Percentiles rank a stretch among this genome's conserved stretches.
Conservation (phyloP, 805 yeast species). For the Candida nemodendra region DNA sequence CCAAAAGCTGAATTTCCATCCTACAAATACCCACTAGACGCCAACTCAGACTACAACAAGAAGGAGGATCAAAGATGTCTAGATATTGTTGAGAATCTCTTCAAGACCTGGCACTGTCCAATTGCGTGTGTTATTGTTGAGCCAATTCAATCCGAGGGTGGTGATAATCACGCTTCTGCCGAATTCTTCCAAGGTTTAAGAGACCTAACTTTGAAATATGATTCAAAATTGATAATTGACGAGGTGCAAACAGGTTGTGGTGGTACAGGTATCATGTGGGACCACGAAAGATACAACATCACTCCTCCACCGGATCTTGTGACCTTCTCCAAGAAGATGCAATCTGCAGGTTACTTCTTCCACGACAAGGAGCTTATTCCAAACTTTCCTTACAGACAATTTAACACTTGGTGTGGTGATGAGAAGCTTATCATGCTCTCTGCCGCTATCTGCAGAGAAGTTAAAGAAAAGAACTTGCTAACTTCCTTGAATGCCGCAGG, state of each 20-base stretch:
- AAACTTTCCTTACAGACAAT: conserved; percentile 78
- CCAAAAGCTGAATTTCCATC: conserved; percentile 92
- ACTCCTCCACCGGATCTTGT: conserved; percentile 78
- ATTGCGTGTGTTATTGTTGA: conserved; percentile 89
- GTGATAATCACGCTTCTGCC: conserved; percentile 82
- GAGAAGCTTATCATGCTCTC: conserved; percentile 78
- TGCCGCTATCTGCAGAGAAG: conserved; percentile 67
- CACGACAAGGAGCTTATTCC: conserved; percentile 72
- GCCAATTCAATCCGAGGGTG: conserved; percentile 91
- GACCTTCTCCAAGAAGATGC: conserved; percentile 86
- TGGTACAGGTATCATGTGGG: conserved; percentile 85
- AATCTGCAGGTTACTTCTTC: conserved; percentile 85
- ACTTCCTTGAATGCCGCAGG: conserved; percentile 61
- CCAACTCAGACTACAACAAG: conserved; percentile 76
- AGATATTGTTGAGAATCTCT: conserved; percentile 66
- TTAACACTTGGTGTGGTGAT: conserved; percentile 94
- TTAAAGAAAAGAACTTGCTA: conserved; percentile 58
- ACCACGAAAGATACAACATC: conserved; percentile 80
- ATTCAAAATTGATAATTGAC: conserved; percentile 71
- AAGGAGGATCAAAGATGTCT: conserved; percentile 82
- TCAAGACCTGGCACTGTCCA: conserved; percentile 67
- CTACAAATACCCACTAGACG: conserved; percentile 72
- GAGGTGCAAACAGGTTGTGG: conserved; percentile 92
- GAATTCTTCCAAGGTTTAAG: conserved; percentile 81
- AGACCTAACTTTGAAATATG: conserved; percentile 68